A percentile compares a stretch with the other conserved stretches of the same genome.
Conservation (phyloP, 495 filamentous ascomycete genomes). For the Staphylotrichum longicolle region DNA sequence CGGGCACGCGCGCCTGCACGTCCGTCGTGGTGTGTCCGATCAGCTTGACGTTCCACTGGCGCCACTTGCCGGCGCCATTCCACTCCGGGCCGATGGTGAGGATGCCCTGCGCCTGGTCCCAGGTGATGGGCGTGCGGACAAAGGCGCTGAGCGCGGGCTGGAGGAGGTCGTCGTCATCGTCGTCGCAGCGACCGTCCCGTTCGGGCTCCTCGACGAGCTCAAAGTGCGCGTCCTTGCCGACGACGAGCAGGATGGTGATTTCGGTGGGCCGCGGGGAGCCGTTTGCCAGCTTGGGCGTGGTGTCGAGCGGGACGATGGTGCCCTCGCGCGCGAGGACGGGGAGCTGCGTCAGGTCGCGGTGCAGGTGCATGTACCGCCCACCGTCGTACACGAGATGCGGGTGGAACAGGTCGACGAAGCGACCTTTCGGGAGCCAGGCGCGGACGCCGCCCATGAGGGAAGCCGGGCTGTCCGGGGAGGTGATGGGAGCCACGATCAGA, state of each 20-base stretch:
- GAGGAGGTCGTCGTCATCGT: too few relatives aligned
- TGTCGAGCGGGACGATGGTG: conserved; percentile 53
- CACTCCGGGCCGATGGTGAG: conserved; percentile 31
- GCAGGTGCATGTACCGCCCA: conserved; percentile 45
- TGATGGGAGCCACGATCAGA: conserved; percentile 54
- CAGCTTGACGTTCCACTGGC: conserved; percentile 27
- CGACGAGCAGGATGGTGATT: conserved; percentile 51
- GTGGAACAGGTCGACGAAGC: conserved; percentile 52
- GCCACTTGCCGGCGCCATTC: conserved; percentile 19
- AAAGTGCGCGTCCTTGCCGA: conserved; percentile 50
- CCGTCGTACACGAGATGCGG: conserved; percentile 52
- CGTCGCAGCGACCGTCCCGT: conserved; percentile 12
- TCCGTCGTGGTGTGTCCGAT: conserved; percentile 21
- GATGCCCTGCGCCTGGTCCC: conserved; percentile 26
- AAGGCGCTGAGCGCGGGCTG: conserved; percentile 25
- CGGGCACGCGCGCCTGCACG: conserved; percentile 7
- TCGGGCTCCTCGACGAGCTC: conserved; percentile 42
- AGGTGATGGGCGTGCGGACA: conserved; percentile 30
- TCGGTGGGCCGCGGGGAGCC: conserved; percentile 40
- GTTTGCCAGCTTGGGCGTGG: conserved; percentile 36
- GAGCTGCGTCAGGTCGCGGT: conserved; percentile 43
- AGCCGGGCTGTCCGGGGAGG: conserved; percentile 39
- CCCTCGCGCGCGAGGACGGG: conserved; percentile 56
- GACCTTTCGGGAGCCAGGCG: conserved; percentile 52
- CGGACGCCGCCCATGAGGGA: conserved; percentile 41